Base-by-base conservation (phyloP, 2,329 filamentous ascomycete species). In the Penicillium sp. region DNA sequence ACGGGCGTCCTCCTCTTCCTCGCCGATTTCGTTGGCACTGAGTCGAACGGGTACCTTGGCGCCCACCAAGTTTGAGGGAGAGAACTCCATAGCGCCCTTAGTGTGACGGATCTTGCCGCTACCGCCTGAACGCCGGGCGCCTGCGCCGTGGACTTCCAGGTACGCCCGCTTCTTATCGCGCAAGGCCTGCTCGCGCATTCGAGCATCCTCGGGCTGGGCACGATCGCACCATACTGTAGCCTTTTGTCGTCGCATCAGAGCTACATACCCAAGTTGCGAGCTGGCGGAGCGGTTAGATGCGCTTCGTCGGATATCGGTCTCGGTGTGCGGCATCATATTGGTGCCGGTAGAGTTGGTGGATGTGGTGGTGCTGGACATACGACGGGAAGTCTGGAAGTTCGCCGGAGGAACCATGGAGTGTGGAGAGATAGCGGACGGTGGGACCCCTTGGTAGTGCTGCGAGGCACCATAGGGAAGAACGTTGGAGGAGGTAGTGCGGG, bases 161-260 rank as follows among this genome's bases (percentile, higher is more conserved):
- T 87, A 86, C 12, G 94, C 94, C 45, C 91, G 82, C 76, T 89
- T 85, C 78, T 94, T 95, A 53, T 92, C 94, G 34, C 89, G 88
- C 52, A 89, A 84, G 71, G 95, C 91, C 65, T 92, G 88, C 26
- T 90, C 91, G 4, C 87, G 77, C 52, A 94, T 77, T 46, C 90
- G 83, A 0, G 93, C 90, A 70, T 99, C 94, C 73, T 97, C 91
- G 57, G 89, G 86, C 71, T 99, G 94, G 9, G 93, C 84, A 49
- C 92, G 87, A 69, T 97, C 94, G 76, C 92, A 96, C 94, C 94
- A 99, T 4, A 99, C 94, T 0, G 94, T 99, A 29, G 91, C 94
- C 72, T 97, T 97, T 74, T 99, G 94, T 71, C 92, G 93, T 57
- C 94, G 85, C 76, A 99, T 87, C n/a, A 96, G 81, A 33, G 94